Percentiles rank a stretch among this genome's conserved stretches.
Conservation (phyloP, 805 yeast species). For the Yarrowia divulgata region DNA sequence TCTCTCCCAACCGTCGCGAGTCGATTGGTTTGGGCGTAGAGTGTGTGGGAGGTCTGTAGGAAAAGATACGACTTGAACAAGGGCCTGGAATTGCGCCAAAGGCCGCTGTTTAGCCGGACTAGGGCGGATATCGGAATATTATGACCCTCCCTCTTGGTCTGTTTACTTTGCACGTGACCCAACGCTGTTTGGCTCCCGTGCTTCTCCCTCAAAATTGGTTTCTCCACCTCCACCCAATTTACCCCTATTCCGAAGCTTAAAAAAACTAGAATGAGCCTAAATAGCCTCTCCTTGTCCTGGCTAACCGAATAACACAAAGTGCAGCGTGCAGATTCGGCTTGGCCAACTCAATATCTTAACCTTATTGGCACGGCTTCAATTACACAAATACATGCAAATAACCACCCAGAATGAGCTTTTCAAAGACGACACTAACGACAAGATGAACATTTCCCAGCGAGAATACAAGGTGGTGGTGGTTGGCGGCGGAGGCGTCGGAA, state of each 20-base stretch:
- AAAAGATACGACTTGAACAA: too few species aligned
- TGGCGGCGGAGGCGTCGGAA: conserved; percentile 77
- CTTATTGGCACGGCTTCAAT: neutral
- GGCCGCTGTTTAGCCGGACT: too few species aligned
- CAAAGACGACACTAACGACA: conserved; percentile 14
- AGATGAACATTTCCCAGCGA: conserved; percentile 47
- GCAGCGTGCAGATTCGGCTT: conserved; percentile 2
- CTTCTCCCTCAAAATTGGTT: neutral
- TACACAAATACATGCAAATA: conserved; percentile 9
- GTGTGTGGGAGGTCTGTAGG: too few species aligned
- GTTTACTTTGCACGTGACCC: conserved; percentile 22
- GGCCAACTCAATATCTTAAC: conserved; percentile 8
- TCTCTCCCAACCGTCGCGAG: neutral
- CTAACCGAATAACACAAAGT: conserved; percentile 15
- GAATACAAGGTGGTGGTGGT: conserved; percentile 80
- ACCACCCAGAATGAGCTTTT: conserved; percentile 46
- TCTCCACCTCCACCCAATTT: conserved; percentile 25
- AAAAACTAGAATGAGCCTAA: neutral
- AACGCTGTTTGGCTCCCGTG: neutral
- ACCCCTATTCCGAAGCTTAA: conserved; percentile 28
- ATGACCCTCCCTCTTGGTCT: neutral
- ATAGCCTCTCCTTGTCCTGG: conserved; percentile 4
- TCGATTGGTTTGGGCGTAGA: neutral
- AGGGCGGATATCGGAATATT: neutral
- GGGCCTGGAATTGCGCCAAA: too few species aligned